These are phyloP conservation scores for Leishmania guyanensis DNA, from an alignment of 208 protist species.

Conservation along the genomic window DNA sequence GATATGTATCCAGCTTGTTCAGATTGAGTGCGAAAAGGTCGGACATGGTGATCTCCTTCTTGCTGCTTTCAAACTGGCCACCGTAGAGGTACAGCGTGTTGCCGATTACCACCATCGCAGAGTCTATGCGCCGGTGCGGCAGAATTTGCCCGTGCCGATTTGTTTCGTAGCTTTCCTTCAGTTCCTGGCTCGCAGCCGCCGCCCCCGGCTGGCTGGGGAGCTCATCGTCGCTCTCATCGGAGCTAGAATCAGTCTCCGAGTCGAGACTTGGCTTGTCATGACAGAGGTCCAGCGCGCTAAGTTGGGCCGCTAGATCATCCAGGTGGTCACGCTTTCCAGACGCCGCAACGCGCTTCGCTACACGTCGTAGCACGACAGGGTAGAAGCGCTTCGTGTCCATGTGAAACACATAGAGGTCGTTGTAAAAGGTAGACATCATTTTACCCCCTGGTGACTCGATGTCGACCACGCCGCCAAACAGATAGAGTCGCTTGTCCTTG, in stretches of 20 bases:
- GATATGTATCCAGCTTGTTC: slow-evolving; percentile 80
- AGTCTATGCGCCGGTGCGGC: slow-evolving; percentile 88
- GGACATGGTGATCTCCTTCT: slow-evolving; percentile 88
- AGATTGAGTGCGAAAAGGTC: slow-evolving; percentile 90
- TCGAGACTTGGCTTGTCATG: slow-evolving; percentile 30
- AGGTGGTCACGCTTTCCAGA: slow-evolving; percentile 21
- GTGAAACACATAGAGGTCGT: slow-evolving; percentile 92
- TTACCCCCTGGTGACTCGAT: slow-evolving; percentile 85
- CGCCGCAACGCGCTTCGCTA: slow-evolving; percentile 14
- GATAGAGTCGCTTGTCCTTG: slow-evolving; percentile 84
- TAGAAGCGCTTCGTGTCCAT: slow-evolving; percentile 91
- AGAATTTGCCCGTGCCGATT: slow-evolving; percentile 64
- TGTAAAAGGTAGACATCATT: slow-evolving; percentile 88
- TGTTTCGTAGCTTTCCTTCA: slow-evolving; percentile 80
- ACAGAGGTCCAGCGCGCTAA: slow-evolving; percentile 61
- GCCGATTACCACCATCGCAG: slow-evolving; percentile 54
- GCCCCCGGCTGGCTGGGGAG: neutral
- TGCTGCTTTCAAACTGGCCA: slow-evolving; percentile 88
- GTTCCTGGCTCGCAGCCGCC: slow-evolving; percentile 26
- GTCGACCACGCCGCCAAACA: slow-evolving; percentile 93
- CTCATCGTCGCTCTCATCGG: slow-evolving; percentile 38
- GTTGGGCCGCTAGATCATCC: slow-evolving; percentile 57
- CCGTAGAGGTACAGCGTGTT: slow-evolving; percentile 89
- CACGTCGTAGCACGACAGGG: slow-evolving; percentile 72
- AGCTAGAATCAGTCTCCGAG: slow-evolving; percentile 20